Conservation (phyloP, 441 rosid species). For the Croton setiger region DNA sequence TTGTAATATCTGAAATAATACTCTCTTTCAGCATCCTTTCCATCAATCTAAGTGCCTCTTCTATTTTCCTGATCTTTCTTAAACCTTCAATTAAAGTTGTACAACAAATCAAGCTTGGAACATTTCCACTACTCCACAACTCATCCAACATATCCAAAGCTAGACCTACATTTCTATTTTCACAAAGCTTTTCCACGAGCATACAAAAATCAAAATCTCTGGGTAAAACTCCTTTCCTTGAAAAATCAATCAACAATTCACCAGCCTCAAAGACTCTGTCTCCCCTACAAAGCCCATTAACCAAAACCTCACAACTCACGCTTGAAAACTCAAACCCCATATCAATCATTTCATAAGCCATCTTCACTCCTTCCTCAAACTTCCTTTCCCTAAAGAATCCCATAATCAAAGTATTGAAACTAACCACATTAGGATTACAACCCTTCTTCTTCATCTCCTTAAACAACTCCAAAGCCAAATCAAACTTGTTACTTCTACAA, state of each 20-base stretch:
- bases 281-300: conserved; percentile 64
- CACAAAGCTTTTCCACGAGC: conserved; percentile 58
- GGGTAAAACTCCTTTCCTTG: conserved; percentile 52
- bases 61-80: conserved; percentile 45
- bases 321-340: conserved; percentile 50
- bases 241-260: conserved; percentile 59
- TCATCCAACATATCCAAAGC: conserved; percentile 56
- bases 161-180: conserved; percentile 35
- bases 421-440: conserved; percentile 72
- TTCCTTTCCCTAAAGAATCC: conserved; percentile 62
- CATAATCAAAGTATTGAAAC: conserved; percentile 72
- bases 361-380: conserved; percentile 54
- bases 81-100: conserved; percentile 74
- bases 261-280: conserved; percentile 45
- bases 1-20: conserved; percentile 60
- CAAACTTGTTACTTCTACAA: conserved; percentile 47
- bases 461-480: conserved; percentile 58
- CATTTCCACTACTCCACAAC: conserved; percentile 57
- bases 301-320: conserved; percentile 77
- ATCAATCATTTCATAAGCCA: conserved; percentile 86
- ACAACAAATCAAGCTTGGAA: conserved; percentile 64
- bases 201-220: conserved; percentile 46
- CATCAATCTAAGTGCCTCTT: conserved; percentile 50
- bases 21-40: conserved; percentile 59
- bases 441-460: conserved; percentile 71